These are phyloP conservation scores for Mucor sp. DNA, from an alignment of 371 early-diverging fungal genomes.

Conservation along the genomic window DNA sequence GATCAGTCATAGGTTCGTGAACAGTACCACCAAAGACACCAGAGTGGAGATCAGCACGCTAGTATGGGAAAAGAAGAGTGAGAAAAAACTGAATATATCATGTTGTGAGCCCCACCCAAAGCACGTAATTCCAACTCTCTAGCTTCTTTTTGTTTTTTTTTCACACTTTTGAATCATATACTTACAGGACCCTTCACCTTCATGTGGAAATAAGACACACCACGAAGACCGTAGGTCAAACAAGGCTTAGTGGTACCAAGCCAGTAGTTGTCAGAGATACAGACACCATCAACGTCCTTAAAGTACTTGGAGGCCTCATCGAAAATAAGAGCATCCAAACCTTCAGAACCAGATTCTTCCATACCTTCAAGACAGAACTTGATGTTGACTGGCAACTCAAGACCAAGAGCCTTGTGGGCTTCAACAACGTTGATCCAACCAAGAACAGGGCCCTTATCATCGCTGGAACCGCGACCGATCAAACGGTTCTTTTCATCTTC, in stretches of 20 bases:
- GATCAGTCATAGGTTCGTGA: constrained; percentile 97
- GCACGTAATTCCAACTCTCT: background rate
- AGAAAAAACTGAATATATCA: background rate
- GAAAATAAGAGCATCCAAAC: constrained; percentile 87
- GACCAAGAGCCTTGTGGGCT: constrained; percentile 86
- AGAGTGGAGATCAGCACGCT: constrained; percentile 84
- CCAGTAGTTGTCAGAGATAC: constrained; percentile 98
- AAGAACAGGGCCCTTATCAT: constrained; percentile 95
- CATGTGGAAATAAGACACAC: constrained; percentile 88
- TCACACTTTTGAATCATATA: background rate
- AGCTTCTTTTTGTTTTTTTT: background rate
- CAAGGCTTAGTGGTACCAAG: constrained; percentile 94
- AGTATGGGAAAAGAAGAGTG: background rate
- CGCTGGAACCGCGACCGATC: constrained; percentile 91
- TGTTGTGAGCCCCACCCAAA: background rate
- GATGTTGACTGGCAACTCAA: constrained; percentile 93
- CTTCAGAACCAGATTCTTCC: constrained; percentile 90
- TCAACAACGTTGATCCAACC: constrained; percentile 95
- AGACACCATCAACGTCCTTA: constrained; percentile 89
- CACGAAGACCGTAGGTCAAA: constrained; percentile 96
- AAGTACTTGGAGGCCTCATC: constrained; percentile 87
- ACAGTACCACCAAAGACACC: constrained; percentile 97
- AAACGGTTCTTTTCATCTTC: constrained; percentile 85
- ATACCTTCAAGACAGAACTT: constrained; percentile 97
- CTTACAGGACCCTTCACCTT: constrained; percentile 78